These are phyloP conservation scores for Gaertneriomyces sp. DNA, from an alignment of 192 early-diverging fungal species.

Conservation along the genomic window DNA sequence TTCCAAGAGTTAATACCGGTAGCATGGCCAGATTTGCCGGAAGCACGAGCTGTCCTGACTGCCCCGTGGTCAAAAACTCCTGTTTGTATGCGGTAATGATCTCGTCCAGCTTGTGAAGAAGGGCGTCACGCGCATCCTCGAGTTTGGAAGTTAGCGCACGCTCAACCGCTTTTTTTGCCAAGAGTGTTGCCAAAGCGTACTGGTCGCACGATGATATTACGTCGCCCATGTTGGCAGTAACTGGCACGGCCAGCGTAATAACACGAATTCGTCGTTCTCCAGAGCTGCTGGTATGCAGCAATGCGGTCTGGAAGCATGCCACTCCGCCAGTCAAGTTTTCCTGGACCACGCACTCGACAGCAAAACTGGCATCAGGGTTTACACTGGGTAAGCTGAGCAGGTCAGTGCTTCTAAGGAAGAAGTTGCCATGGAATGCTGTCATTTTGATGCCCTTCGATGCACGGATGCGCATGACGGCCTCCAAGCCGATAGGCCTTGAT, in stretches of 20 bases:
- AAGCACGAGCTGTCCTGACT: constrained; percentile 75
- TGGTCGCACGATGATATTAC: constrained; percentile 82
- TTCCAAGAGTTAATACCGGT: constrained; percentile 75
- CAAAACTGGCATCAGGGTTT: constrained; percentile 86
- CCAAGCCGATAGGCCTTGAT: constrained; percentile 73
- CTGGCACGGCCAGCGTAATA: constrained; percentile 82
- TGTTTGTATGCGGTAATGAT: constrained; percentile 88
- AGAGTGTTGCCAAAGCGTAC: constrained; percentile 71
- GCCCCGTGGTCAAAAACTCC: constrained; percentile 68
- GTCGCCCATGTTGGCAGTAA: constrained; percentile 74
- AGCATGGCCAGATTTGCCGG: constrained; percentile 83
- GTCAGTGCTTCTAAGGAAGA: constrained; percentile 93
- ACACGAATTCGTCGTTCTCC: constrained; percentile 95
- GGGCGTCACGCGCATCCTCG: constrained; percentile 90
- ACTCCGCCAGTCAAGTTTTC: constrained; percentile 69
- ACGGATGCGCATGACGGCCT: constrained; percentile 90
- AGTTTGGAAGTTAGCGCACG: constrained; percentile 77
- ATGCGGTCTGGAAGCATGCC: constrained; percentile 92
- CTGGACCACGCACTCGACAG: constrained; percentile 74
- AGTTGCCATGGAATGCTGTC: constrained; percentile 93
- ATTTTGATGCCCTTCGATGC: constrained; percentile 86
- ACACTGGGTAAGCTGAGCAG: constrained; percentile 88
- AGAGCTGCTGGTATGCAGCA: constrained; percentile 82
- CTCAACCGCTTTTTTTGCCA: constrained; percentile 91
- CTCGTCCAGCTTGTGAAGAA: constrained; percentile 81